Conservation (phyloP, 495 filamentous ascomycete species). For the Xylaria curta region DNA sequence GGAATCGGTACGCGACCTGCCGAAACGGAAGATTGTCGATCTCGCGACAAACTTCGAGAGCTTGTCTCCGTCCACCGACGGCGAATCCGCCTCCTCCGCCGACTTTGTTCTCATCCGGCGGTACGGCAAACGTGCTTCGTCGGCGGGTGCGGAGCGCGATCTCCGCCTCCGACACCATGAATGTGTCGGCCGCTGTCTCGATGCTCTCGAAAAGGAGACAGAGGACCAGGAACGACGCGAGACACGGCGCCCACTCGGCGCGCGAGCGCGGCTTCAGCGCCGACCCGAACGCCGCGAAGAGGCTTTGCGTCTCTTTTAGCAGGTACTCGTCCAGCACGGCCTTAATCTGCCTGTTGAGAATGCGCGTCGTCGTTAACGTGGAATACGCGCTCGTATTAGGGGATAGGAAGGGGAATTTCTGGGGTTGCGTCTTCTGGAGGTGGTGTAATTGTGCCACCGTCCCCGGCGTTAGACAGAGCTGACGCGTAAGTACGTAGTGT, state of each 20-base stretch:
- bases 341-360: constrained; percentile 61
- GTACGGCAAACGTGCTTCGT: not conserved
- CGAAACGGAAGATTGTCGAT: constrained; percentile 60
- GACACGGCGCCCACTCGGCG: constrained; percentile 57
- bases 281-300: constrained; percentile 55
- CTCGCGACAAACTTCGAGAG: constrained; percentile 46
- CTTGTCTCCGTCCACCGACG: constrained; percentile 17
- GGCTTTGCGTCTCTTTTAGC: constrained; percentile 48
- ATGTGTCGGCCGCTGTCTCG: constrained; percentile 56
- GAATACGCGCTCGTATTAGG: not conserved
- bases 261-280: constrained; percentile 56
- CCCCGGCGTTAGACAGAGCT: constrained; percentile 52
- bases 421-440: constrained; percentile 29
- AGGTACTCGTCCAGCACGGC: constrained; percentile 57
- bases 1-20: constrained; percentile 60
- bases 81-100: constrained; percentile 47
- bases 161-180: constrained; percentile 56
- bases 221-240: constrained; percentile 57
- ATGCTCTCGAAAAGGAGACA: constrained; percentile 60
- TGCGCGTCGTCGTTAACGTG: constrained; percentile 44
- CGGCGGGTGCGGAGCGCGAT: constrained; percentile 44
- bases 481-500: constrained; percentile 57
- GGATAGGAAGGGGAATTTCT: not conserved
- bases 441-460: constrained; percentile 44
- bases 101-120: constrained; percentile 43